Base-by-base conservation (phyloP, 176 grass and related monocot genomes). In the Saccharum spontaneum region DNA sequence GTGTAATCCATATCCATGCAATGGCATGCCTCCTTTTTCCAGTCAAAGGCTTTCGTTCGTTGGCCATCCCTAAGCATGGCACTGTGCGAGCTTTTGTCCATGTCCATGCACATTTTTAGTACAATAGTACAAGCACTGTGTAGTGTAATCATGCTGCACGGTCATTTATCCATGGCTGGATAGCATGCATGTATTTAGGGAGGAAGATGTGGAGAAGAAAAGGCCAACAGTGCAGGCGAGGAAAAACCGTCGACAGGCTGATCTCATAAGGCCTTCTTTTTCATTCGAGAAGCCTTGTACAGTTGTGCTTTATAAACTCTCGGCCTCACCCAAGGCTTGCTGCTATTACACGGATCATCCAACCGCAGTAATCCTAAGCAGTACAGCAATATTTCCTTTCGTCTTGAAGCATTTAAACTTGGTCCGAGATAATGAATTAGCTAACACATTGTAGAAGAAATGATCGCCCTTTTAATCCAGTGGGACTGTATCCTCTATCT, bases 41-140 rank as follows among this genome's bases (percentile, higher is more conserved):
- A 15, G 74, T 73, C 79, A 87, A 79, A 83, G 44, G 37, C 36
- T 43, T 59, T 73, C 78, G 31, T 24, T 67, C 33, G 15, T 39
- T 17, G 45, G 67, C 72, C 88, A 63, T 74, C 84, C 88, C 88
- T 79, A 78, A 68, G 88, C 74, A 83, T 87, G 84, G 67, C 79
- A 75, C 88, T 87, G 79, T 87, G 67, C 20, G 67, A 81, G 23
- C 84, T 87, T 90, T 86, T 61, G 22, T 62, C 67, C 67, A 59
- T 79, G 39, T 33, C 71, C 52, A 76, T 71, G 88, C 77, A 68
- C 43, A 69, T 38, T 20, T 55, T 55, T 26, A 17, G 33, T 49
- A 31, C 45, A 80, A 36, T 36, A 68, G 69, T 38, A 78, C 61
- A 31, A 12, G 24, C 73, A 54, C 59, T 28, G 45, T 55, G 33